Base-by-base conservation (phyloP, 345 rosid genomes). In the Gossypium longicalyx region DNA sequence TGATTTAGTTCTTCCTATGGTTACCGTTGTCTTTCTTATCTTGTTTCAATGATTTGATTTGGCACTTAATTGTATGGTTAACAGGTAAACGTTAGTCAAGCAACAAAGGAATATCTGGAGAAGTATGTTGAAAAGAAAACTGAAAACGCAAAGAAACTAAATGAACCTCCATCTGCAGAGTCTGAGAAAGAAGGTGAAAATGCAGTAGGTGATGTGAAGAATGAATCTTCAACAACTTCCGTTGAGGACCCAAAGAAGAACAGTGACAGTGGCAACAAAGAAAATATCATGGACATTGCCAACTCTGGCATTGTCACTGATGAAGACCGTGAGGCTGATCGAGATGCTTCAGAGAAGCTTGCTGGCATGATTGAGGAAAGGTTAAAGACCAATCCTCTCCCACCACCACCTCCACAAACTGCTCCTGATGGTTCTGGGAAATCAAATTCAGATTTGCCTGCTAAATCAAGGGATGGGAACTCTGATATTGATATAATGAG, bases 41-140 rank as follows among this genome's bases (percentile, higher is more conserved):
- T 72, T 60, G 67, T 72, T 73, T 73, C 47, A 27, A 20, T 49
- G 29, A 56, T 72, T 67, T 67, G 44, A 43, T 69, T 67, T 67
- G 71, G 64, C 64, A 54, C 61, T 51, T 38, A 34, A 59, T 45
- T 80, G 23, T 4, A 59, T 81, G 47, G 10, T 72, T 41, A 57
- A 70, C 84, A 93, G 99, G 83, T 95, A 65, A 95, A 95, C 79
- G 92, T 91, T 81, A 87, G 87, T 81, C 91, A 91, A 85, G 98
- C 97, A 73, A 95, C 99, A 58, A 89, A 81, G 80, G 93, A 90
- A 65, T 95, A 91, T 84, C 82, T 95, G 75, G 85, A 84, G 83
- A 85, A 88, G 22, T 93, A 88, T 83, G 98, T 95, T 64, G 86
- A 86, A 76, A 95, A 85, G 87, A 90, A 91, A 85, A 85, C 85